Conservation (phyloP, 163 green algal species). For the Coccomyxa subellipsoidea region DNA sequence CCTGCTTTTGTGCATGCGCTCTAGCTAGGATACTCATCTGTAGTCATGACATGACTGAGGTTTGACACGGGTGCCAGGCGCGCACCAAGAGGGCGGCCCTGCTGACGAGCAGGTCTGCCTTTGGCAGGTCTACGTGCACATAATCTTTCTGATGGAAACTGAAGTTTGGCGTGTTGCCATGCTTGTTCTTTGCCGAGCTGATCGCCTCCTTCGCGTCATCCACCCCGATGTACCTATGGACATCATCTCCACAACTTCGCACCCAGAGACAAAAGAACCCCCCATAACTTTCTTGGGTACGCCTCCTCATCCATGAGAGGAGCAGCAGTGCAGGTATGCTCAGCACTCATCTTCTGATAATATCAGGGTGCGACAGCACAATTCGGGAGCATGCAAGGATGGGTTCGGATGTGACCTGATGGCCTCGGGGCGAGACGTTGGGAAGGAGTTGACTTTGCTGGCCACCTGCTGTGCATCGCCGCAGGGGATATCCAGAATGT, state of each 20-base stretch:
- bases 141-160: neutral
- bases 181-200: neutral
- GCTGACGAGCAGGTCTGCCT: neutral
- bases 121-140: neutral
- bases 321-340: no score
- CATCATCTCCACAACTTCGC: no score
- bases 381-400: no score
- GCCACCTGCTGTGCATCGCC: neutral
- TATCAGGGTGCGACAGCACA: no score
- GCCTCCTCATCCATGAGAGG: no score
- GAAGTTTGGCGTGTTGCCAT: neutral
- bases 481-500: neutral
- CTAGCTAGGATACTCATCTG: no score
- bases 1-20: no score
- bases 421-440: neutral
- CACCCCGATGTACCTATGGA: neutral
- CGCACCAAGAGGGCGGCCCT: neutral
- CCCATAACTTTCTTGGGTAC: no score
- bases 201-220: neutral
- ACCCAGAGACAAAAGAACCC: no score
- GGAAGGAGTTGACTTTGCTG: neutral
- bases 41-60: no score
- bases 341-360: no score
- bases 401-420: neutral
- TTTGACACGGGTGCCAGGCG: neutral